These are phyloP conservation scores for Babesia bigemina DNA, from an alignment of 169 alveolate species.

Conservation along the genomic window DNA sequence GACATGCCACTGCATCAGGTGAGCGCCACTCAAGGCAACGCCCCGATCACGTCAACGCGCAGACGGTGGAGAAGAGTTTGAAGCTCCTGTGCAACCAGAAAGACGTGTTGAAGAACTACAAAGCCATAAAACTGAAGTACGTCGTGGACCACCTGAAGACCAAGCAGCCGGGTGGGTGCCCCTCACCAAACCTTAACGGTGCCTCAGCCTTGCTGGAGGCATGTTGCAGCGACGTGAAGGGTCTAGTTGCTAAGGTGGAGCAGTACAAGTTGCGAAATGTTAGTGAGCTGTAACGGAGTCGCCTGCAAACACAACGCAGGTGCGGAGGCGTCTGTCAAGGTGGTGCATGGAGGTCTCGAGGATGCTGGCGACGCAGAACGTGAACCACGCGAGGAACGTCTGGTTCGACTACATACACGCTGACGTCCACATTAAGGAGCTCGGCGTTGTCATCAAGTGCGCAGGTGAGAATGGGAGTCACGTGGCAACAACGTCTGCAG, in stretches of 20 bases:
- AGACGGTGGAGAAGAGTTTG: constrained; percentile 66
- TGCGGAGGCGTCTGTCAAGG: constrained; percentile 61
- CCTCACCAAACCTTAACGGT: not conserved
- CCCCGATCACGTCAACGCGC: constrained; percentile 19
- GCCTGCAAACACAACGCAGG: not conserved
- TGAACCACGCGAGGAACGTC: constrained; percentile 67
- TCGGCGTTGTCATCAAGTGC: constrained; percentile 70
- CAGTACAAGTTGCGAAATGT: constrained; percentile 65
- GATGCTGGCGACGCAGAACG: constrained; percentile 52
- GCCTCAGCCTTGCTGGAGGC: constrained; percentile 35
- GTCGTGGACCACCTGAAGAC: constrained; percentile 70
- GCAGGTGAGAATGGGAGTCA: constrained; percentile 30
- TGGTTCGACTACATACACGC: constrained; percentile 72
- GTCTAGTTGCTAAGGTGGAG: constrained; percentile 51
- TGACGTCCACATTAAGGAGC: constrained; percentile 70
- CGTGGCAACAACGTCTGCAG: constrained; percentile 13
- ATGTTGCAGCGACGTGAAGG: constrained; percentile 60
- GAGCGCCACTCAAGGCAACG: constrained; percentile 9
- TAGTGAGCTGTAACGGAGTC: not conserved
- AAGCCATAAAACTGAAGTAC: constrained; percentile 70
- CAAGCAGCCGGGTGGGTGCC: constrained; percentile 46
- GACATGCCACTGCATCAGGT: constrained; percentile 34
- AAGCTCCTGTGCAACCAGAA: constrained; percentile 57
- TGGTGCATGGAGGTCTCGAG: constrained; percentile 76
- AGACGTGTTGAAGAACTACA: constrained; percentile 70